Evolutionary conservation across 2,329 filamentous ascomycete genomes (phyloP).

Genomic region (Aspergillus pseudoterreus): DNA sequence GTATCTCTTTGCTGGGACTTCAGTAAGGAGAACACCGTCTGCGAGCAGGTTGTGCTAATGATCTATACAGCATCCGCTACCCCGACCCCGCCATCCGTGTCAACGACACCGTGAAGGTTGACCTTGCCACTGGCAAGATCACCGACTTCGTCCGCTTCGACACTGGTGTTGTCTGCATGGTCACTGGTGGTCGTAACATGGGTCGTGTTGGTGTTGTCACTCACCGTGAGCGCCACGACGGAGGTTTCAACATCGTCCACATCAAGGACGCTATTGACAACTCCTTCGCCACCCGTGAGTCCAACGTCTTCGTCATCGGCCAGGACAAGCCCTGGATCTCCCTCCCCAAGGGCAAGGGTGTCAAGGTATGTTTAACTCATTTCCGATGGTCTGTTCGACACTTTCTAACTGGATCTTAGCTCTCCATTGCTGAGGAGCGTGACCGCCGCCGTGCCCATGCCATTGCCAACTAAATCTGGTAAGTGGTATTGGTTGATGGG

Average conservation of each 20-base stretch:
- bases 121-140: constrained; percentile 96
- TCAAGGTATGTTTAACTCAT: constrained; percentile 60
- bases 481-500: constrained; percentile 21
- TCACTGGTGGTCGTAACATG: constrained; percentile 99
- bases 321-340: constrained; percentile 99
- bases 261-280: constrained; percentile 99
- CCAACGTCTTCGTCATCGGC: constrained; percentile 99
- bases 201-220: constrained; percentile 99
- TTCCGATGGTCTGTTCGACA: neutral
- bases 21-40: constrained; percentile 25
- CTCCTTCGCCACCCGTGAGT: constrained; percentile 98
- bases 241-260: constrained; percentile 99
- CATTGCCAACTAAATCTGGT: constrained; percentile 48
- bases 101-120: constrained; percentile 99
- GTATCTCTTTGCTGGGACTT: constrained; percentile 23
- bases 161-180: constrained; percentile 96
- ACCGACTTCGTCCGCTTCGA: constrained; percentile 98
- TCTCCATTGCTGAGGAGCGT: constrained; percentile 97
- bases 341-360: constrained; percentile 99
- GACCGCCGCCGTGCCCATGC: constrained; percentile 83
- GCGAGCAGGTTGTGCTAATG: constrained; percentile 33
- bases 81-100: constrained; percentile 98
- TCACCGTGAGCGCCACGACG: constrained; percentile 99
- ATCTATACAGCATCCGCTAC: constrained; percentile 82
- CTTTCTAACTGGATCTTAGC: constrained; percentile 47